A percentile compares a stretch with the other conserved stretches of the same genome.
phyloP scores from a whole-genome alignment of 2,329 filamentous ascomycete genomes.

The Cladosporium oxysporum region DNA sequence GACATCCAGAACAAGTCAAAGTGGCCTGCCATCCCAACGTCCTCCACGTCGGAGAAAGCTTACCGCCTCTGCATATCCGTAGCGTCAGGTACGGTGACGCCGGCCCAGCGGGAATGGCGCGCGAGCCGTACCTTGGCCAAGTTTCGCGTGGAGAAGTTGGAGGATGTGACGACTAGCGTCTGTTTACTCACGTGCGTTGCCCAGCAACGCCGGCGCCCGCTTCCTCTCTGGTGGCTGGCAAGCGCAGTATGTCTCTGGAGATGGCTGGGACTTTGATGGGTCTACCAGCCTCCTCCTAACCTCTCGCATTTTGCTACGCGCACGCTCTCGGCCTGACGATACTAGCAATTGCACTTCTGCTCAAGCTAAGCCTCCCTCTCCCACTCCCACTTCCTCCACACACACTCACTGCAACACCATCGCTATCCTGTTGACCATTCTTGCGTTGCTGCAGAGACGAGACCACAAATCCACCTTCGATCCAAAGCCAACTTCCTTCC shows the following conservation, averaged over 20 bases:
- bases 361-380: slow-evolving; percentile 18
- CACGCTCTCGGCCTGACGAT: slow-evolving; percentile 6
- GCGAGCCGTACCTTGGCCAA: slow-evolving; percentile 3
- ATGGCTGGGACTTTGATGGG: slow-evolving; percentile 13
- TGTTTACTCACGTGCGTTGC: slow-evolving; percentile 13
- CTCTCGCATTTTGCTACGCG: slow-evolving; percentile 9
- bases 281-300: slow-evolving; percentile 14
- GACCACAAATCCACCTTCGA: background rate
- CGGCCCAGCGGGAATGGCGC: background rate
- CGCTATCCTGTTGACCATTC: slow-evolving; percentile 12
- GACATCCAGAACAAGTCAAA: background rate
- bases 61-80: slow-evolving; percentile 2
- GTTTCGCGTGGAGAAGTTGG: slow-evolving; percentile 8
- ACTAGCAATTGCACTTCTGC: slow-evolving; percentile 18
- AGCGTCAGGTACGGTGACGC: background rate
- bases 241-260: background rate
- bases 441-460: slow-evolving; percentile 15
- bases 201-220: background rate
- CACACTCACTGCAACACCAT: background rate
- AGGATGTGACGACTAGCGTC: slow-evolving; percentile 4
- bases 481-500: slow-evolving; percentile 9
- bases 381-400: slow-evolving; percentile 19
- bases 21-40: background rate
- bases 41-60: background rate
- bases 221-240: slow-evolving; percentile 4